phyloP scores from a whole-genome alignment of 495 filamentous ascomycete species.

The Hypoxylon crocopeplum region DNA sequence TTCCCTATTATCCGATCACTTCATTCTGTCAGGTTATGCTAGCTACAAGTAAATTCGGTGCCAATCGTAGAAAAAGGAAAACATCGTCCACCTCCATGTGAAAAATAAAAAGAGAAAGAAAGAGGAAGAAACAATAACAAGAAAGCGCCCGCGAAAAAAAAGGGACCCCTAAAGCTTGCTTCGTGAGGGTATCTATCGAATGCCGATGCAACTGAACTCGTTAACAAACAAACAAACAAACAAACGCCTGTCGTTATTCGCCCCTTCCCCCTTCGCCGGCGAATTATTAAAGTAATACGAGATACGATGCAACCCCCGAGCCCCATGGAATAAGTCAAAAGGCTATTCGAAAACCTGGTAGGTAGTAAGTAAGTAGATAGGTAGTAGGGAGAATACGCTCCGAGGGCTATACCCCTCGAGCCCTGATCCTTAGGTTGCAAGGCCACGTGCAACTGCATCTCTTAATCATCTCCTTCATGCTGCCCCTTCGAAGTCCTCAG shows the following conservation, averaged over 20 bases:
- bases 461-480: background rate
- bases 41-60: conserved; percentile 33
- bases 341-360: too few relatives aligned
- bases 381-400: background rate
- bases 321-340: too few relatives aligned
- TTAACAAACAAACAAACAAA: conserved; percentile 8
- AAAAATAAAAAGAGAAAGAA: conserved; percentile 6
- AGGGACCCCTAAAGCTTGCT: conserved; percentile 30
- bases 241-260: background rate
- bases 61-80: conserved; percentile 16
- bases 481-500: conserved; percentile 12
- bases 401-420: too few relatives aligned
- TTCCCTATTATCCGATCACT: conserved; percentile 14
- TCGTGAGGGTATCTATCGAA: conserved; percentile 40
- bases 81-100: conserved; percentile 6
- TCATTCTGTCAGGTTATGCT: conserved; percentile 37
- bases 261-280: too few relatives aligned
- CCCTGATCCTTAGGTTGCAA: too few relatives aligned
- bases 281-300: too few relatives aligned
- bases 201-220: conserved; percentile 28
- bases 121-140: conserved; percentile 5
- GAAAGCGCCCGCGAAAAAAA: conserved; percentile 19
- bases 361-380: too few relatives aligned
- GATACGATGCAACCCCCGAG: too few relatives aligned
- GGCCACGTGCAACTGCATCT: background rate